Evolutionary conservation across 225 moss, liverwort and hornwort species (phyloP), one percentile per base, ranked within the genome.

Genomic region (Pseudisothecium myosuroides): DNA sequence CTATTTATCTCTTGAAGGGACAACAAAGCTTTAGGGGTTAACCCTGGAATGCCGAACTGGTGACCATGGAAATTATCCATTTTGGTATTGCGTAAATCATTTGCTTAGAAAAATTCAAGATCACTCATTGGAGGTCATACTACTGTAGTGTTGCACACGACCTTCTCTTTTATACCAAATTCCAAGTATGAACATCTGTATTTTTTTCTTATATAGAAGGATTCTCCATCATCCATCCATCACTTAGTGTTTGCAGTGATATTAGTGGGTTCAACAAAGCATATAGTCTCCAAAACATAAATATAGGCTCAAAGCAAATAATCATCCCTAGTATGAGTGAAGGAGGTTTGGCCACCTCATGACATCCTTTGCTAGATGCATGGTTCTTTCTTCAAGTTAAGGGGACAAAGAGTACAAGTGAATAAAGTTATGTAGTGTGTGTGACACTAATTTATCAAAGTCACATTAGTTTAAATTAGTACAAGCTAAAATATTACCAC

Each of bases 21-120:
- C n/a, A n/a, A n/a, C n/a, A n/a, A n/a, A n/a, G n/a, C n/a, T n/a
- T n/a, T n/a, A n/a, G n/a, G n/a, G n/a, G 6, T 14, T 69, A 11
- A 11, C 20, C 6, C 12, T 37, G 5, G 19, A 66, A 66, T 0
- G 10, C 1, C 10, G 0, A 3, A 18, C 5, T 34, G 1, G 1
- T 19, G 10, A 66, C 36, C 10, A 36, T 9, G 19, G 18, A 36
- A 36, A 66, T 36, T 36, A 66, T 19, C 36, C 66, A 36, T 18
- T 18, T 3, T 19, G 5, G 11, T 66, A 66, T 36, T 66, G 18
- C 36, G 11, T 19, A 5, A 36, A 66, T 66, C 10, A 19, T 10
- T 66, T 19, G 10, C 11, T 66, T 66, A 10, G 18, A 10, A 34
- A 65, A 65, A 55, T 0, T 1, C 55, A 19, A 55, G 6, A 55